Evolutionary conservation across 2,329 filamentous ascomycete genomes (phyloP), one percentile per base, ranked within the genome.

Genomic region (Chaetomium olivaceum): DNA sequence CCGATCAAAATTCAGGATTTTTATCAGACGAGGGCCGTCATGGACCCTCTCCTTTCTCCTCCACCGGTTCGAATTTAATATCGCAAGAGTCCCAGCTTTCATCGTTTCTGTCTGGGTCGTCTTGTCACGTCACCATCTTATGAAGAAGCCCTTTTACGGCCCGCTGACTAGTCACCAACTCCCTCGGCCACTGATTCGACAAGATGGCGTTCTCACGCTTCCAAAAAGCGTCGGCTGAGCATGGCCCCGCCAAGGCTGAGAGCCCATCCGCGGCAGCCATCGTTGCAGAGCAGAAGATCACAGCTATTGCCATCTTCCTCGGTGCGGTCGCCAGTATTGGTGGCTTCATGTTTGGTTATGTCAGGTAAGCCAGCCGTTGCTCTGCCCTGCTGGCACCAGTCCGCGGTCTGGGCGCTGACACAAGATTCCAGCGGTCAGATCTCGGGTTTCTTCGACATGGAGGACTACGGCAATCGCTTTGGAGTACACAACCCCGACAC

Each of bases 381-480:
- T n/a, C 33, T 46, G 23, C 23, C 59, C 3, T 11, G 7, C 43
- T 19, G 12, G 7, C 12, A 6, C 12, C 39, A 2, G 50, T 39
- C 21, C 11, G 39, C 19, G 7, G 19, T 11, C 5, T 33, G 12
- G 16, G 12, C 19, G 43, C 65, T 67, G 60, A 67, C 65, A 23
- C 19, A 21, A 21, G 52, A 31, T 27, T 11, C 12, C 68, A 85
- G 82, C 73, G 85, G 86, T 76, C 85, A 87, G 70, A 85, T 86
- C 51, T 85, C 80, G 5, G 87, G 87, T 61, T 89, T 87, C 76
- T 83, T 89, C 69, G 76, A 80, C 63, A 89, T 89, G 86, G 57
- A 75, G 2, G 82, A 89, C 74, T 89, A 83, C 68, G 76, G 79
- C 36, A 66, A 71, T 3, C 83, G 86, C 50, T 89, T 89, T 70